Evolutionary conservation across 306 rosid genomes (phyloP).

Genomic region (Cicer pinnatifidum): DNA sequence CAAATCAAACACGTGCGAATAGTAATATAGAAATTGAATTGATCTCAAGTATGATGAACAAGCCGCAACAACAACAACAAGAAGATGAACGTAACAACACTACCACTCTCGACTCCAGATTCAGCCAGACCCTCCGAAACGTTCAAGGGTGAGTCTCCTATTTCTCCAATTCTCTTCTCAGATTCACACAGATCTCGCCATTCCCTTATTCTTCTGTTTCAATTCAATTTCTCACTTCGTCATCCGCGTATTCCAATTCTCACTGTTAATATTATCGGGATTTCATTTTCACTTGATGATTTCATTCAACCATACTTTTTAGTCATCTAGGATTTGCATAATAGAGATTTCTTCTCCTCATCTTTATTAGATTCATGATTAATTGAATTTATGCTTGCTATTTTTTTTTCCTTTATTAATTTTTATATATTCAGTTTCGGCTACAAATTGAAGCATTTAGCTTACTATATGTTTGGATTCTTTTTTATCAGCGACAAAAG

Average conservation of each 20-base stretch:
- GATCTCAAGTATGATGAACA: constrained; percentile 9
- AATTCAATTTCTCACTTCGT: neutral
- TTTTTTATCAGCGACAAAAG: neutral
- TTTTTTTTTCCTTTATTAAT: neutral
- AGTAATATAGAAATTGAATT: neutral
- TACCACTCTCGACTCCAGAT: constrained; percentile 64
- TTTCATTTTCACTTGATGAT: neutral
- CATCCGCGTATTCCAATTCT: neutral
- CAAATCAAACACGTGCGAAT: neutral
- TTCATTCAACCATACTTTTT: too few species aligned
- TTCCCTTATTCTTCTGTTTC: neutral
- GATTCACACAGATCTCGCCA: neutral
- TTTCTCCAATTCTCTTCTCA: constrained; percentile 33
- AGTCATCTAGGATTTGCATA: too few species aligned
- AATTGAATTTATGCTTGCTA: neutral
- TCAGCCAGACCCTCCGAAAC: constrained; percentile 87
- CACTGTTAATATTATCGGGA: constrained; percentile 9
- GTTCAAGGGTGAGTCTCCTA: constrained; percentile 75
- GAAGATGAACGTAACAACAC: constrained; percentile 17
- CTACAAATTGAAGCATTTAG: neutral
- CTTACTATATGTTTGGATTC: neutral
- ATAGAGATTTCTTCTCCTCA: too few species aligned
- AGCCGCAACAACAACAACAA: constrained; percentile 23
- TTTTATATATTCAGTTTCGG: neutral
- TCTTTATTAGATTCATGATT: neutral